Conservation (phyloP, 2,329 filamentous ascomycete genomes). For the Clonostachys solani region DNA sequence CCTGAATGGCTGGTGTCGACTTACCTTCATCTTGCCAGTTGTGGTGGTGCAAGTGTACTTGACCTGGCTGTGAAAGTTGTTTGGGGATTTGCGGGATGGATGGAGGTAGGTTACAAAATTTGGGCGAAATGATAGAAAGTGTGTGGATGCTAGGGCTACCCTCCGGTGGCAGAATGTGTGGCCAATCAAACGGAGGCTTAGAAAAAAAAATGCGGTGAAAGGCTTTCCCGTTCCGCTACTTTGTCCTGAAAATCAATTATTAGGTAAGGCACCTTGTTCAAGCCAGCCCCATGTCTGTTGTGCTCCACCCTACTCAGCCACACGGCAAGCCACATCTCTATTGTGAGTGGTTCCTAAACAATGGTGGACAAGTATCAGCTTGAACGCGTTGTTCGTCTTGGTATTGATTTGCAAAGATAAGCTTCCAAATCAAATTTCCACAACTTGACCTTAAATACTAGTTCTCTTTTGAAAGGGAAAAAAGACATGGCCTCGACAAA, state of each 20-base stretch:
- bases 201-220: slow-evolving; percentile 9
- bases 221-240: slow-evolving; percentile 9
- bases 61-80: slow-evolving; percentile 33
- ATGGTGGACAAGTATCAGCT: not conserved
- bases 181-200: slow-evolving; percentile 22
- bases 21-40: slow-evolving; percentile 45
- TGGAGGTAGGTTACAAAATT: slow-evolving; percentile 21
- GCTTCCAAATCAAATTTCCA: not conserved
- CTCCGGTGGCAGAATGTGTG: not conserved
- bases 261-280: too few species aligned
- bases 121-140: slow-evolving; percentile 30
- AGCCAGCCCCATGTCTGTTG: not conserved
- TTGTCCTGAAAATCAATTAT: not conserved
- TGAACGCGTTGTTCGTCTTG: not conserved
- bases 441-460: not conserved
- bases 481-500: slow-evolving; percentile 24
- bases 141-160: slow-evolving; percentile 36
- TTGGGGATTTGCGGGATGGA: slow-evolving; percentile 14
- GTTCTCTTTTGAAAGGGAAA: not conserved
- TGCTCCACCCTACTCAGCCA: not conserved
- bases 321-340: not conserved
- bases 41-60: slow-evolving; percentile 39
- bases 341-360: not conserved
- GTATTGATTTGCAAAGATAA: too few species aligned
- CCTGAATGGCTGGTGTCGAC: slow-evolving; percentile 4